Base-by-base conservation (phyloP, 768 basidiomycete genomes). In the Rhizopogon salebrosus region DNA sequence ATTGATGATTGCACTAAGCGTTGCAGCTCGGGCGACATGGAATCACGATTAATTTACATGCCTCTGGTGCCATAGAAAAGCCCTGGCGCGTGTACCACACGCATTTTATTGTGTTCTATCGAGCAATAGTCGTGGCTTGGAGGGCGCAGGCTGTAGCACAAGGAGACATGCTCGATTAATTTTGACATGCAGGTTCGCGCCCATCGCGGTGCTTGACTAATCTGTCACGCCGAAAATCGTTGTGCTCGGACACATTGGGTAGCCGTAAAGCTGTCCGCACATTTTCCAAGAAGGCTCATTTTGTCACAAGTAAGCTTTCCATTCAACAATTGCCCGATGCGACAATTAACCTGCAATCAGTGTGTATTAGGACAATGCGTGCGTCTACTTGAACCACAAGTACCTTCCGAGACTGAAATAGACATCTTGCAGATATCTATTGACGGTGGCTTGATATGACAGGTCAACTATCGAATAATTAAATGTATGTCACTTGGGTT, bases 1-100 rank as follows among this genome's bases (percentile, higher is more conserved):
- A 20, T 27, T 29, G 7, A 18, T n/a, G 4, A 10, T n/a, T 24
- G 4, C 16, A 24, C 16, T 23, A 14, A 56, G 54, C 62, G 13
- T 7, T 59, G 22, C 72, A 73, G 54, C 57, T 70, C 24, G 66
- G 64, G 0, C 31, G 48, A 23, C 54, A 72, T 38, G 53, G 59
- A 6, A 72, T 74, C 18, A 73, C 71, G 0, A 72, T 71, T 2
- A 72, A 74, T 35, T 58, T 65, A 0, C 75, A 75, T 45, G 67
- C 71, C 3, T 73, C 74, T 0, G 71, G 73, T 2, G 27, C 53
- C 8, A 62, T 72, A 31, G 31, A 55, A 4, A 74, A 65, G 1
- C 41, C 55, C 8, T 45, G 70, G 60, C 42, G 73, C 74, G 34
- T 2, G 64, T 46, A 11, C 5, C 38, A 35, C 18, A 23, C 26